Evolutionary conservation across 495 filamentous ascomycete genomes (phyloP), one percentile per base, ranked within the genome.

Genomic region (Sphaerosporella brunnea): DNA sequence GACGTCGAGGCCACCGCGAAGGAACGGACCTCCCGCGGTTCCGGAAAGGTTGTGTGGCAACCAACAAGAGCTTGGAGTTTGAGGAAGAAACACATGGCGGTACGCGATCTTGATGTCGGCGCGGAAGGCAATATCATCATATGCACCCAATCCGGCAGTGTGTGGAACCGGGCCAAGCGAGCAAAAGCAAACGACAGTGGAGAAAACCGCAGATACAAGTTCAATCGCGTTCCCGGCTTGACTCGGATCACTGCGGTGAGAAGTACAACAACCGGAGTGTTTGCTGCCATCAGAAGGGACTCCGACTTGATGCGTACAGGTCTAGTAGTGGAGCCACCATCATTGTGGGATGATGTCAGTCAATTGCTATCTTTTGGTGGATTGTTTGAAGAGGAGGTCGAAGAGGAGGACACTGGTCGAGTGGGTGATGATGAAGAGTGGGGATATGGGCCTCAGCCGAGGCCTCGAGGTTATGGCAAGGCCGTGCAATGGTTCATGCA

Each of bases 41-140:
- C 85, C 40, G 76, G 78, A 25, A 77, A 78, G 34, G 82, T 84
- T 1, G 63, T 93, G 4, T 84, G 84, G 2, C 51, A 66, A 15
- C 80, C 85, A 10, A 70, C 80, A 39, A 73, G 81, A 44, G 78
- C 92, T 25, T 97, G 90, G 90, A 75, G 77, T 23, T 62, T 79
- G 15, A 78, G 75, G 54, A 87, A 82, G 53, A 77, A 74, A 2
- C 75, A 82, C 47, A 92, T 93, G 73, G 84, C 84, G 9, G 87
- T 80, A 7, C 73, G 71, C 51, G 92, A 93, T 53, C 81, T 93
- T 15, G 82, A 76, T 51, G 78, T 97, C 3, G 84, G 85, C 11
- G 84, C 92, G 60, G 82, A 95, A 66, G 92, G 86, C 4, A 93
- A 86, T 2, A 84, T 97, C 50, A 93, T 97, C 49, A 75, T 97